Base-by-base conservation (phyloP, 371 early-diverging fungal species). In the Coemansia sp. region DNA sequence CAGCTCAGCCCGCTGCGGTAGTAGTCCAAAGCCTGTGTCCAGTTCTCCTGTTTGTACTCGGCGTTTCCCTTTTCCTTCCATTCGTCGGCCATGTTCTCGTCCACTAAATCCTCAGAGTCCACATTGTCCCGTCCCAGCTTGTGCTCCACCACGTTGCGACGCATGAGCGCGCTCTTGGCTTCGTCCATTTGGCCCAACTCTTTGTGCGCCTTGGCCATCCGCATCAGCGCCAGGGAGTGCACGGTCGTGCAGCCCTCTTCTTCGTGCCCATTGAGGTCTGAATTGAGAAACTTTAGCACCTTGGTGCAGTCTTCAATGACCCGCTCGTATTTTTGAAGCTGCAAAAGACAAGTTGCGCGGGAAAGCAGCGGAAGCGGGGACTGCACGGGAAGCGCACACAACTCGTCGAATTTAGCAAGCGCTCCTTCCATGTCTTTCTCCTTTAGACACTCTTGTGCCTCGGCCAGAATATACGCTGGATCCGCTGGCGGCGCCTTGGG, bases 191-290 rank as follows among this genome's bases (percentile, higher is more conserved):
- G 64, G 42, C 82, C 80, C 42, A 80, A 63, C 51, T 80, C 80
- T 68, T 80, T 80, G 65, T 81, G 40, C 26, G 80, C 80, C 61
- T 80, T 80, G 58, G 80, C 80, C 80, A 80, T 77, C 18, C 80
- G 77, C 64, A 81, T 29, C 16, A 80, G 67, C 24, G 80, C 80
- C 55, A 80, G 60, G 24, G 80, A 80, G 40, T 80, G 80, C 34
- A 80, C 71, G 0, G 80, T 80, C 3, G 81, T 81, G 61, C 80
- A 80, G 3, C 79, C 66, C 50, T 80, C 80, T 14, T 63, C 82
- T 14, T 47, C 66, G 31, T 80, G 78, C 0, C 68, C 75, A 13
- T 53, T 53, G 14, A 80, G 58, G 16, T 80, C 80, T 5, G 82
- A 42, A 60, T 80, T 80, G 26, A 80, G 78, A 40, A 80, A 80